A percentile compares a stretch with the other conserved stretches of the same genome.
phyloP scores from a whole-genome alignment of 495 filamentous ascomycete genomes.

The Lophiotrema nucula region DNA sequence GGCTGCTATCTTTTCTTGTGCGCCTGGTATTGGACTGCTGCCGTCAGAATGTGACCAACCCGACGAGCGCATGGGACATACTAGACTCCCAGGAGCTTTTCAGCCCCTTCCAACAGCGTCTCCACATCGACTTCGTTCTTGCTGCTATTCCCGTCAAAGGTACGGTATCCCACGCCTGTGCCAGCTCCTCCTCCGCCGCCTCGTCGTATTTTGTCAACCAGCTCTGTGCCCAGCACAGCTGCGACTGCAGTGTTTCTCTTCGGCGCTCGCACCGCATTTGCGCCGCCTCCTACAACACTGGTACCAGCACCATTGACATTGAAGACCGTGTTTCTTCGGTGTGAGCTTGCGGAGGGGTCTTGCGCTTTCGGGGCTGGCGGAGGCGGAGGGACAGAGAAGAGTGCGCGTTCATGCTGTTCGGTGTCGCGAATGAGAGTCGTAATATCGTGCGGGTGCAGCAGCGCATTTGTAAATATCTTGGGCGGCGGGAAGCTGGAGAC shows the following conservation, averaged over 20 bases:
- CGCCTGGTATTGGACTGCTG: constrained; percentile 72
- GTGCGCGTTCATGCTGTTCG: constrained; percentile 88
- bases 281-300: constrained; percentile 50
- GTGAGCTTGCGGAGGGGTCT: constrained; percentile 45
- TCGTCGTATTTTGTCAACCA: constrained; percentile 76
- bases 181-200: constrained; percentile 49
- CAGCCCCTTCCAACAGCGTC: constrained; percentile 78
- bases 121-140: constrained; percentile 81
- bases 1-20: constrained; percentile 70
- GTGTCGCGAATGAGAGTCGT: constrained; percentile 93
- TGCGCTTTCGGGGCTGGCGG: constrained; percentile 45
- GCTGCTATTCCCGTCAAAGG: constrained; percentile 35
- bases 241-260: constrained; percentile 82
- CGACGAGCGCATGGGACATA: too few relatives aligned
- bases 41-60: too few relatives aligned
- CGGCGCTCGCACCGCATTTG: constrained; percentile 55
- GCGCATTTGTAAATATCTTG: constrained; percentile 94
- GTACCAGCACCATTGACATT: constrained; percentile 41
- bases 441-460: constrained; percentile 85
- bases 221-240: constrained; percentile 79
- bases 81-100: constrained; percentile 88
- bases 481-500: constrained; percentile 69
- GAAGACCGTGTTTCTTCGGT: constrained; percentile 51
- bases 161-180: constrained; percentile 37
- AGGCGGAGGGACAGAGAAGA: constrained; percentile 84